These are phyloP conservation scores for Copromyces sp. DNA, from an alignment of 495 filamentous ascomycete genomes.

Conservation along the genomic window DNA sequence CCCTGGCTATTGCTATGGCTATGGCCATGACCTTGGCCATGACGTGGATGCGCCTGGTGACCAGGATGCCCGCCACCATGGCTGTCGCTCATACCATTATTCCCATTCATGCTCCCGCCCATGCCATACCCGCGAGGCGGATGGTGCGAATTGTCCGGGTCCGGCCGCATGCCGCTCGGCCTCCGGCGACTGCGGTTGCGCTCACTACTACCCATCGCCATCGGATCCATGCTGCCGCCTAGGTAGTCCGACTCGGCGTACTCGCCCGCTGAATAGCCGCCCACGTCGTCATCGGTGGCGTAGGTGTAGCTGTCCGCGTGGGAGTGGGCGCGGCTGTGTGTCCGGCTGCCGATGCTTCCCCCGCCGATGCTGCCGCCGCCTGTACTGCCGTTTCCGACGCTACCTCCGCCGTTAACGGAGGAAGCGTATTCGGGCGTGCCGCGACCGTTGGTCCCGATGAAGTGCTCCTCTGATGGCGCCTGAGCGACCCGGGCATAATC, in stretches of 20 bases:
- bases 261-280: slow-evolving; percentile 18
- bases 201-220: slow-evolving; percentile 9
- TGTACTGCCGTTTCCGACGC: background rate
- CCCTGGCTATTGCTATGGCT: slow-evolving; percentile 1
- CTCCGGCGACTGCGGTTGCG: slow-evolving; percentile 6
- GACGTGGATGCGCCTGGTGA: background rate
- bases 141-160: slow-evolving; percentile 9
- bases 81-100: slow-evolving; percentile 2
- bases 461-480: slow-evolving; percentile 2
- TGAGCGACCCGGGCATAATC: slow-evolving; percentile 25
- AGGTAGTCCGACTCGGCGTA: slow-evolving; percentile 22
- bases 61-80: slow-evolving; percentile 1
- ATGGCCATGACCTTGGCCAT: background rate
- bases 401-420: background rate
- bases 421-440: background rate
- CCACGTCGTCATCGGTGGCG: slow-evolving; percentile 14
- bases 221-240: background rate
- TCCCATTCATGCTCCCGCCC: slow-evolving; percentile 5
- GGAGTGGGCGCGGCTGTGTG: slow-evolving; percentile 7
- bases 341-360: background rate
- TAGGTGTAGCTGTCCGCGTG: slow-evolving; percentile 18
- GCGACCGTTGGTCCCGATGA: slow-evolving; percentile 4
- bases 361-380: slow-evolving; percentile 4
- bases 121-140: slow-evolving; percentile 2
- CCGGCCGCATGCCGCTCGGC: slow-evolving; percentile 4